Conservation (phyloP, 129 eudicot species). For the Daucus carota region DH1_v3.0 NC_030386.2:36398001-36398500, state of each 20-base stretch:
- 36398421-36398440: slow-evolving; percentile 62
- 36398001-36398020: slow-evolving; percentile 11
- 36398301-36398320: slow-evolving; percentile 84
- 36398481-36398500: slow-evolving; percentile 56
- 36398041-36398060: slow-evolving; percentile 27
- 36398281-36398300: slow-evolving; percentile 88
- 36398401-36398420: slow-evolving; percentile 79
- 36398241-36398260: slow-evolving; percentile 50
- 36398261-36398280: slow-evolving; percentile 62
- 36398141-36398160: slow-evolving; percentile 49
- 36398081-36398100: slow-evolving; percentile 25
- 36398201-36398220: slow-evolving; percentile 4
- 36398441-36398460: slow-evolving; percentile 71
- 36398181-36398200: slow-evolving; percentile 8
- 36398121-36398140: slow-evolving; percentile 43
- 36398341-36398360: slow-evolving; percentile 74
- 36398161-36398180: slow-evolving; percentile 23
- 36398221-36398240: slow-evolving; percentile 47
- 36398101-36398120: slow-evolving; percentile 27
- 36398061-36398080: slow-evolving; percentile 26
- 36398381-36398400: slow-evolving; percentile 86
- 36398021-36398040: slow-evolving; percentile 15
- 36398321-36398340: slow-evolving; percentile 87
- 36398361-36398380: slow-evolving; percentile 93
- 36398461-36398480: slow-evolving; percentile 69